Percentiles rank a stretch among this genome's conserved stretches.
phyloP scores from a whole-genome alignment of 2,329 filamentous ascomycete genomes.

The Hypoxylon sp. region DNA sequence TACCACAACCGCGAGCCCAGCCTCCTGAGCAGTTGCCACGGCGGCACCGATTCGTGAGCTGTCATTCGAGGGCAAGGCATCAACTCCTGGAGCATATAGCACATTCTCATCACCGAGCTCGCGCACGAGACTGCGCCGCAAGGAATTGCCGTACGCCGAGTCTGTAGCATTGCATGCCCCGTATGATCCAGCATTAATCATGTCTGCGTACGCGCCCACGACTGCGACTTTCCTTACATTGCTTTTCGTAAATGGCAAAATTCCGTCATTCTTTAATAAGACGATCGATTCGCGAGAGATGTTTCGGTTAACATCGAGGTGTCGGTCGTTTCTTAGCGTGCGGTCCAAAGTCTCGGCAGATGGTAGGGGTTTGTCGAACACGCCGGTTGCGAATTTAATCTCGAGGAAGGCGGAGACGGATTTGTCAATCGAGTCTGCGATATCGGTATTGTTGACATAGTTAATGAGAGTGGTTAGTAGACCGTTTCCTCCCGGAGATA shows the following conservation, averaged over 20 bases:
- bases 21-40: slow-evolving; percentile 50
- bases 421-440: slow-evolving; percentile 49
- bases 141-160: slow-evolving; percentile 41
- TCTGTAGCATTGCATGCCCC: slow-evolving; percentile 43
- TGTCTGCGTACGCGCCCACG: slow-evolving; percentile 40
- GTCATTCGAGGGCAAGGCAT: slow-evolving; percentile 41
- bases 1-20: slow-evolving; percentile 52
- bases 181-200: slow-evolving; percentile 41
- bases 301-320: slow-evolving; percentile 43
- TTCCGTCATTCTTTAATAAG: slow-evolving; percentile 45
- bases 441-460: slow-evolving; percentile 44
- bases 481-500: slow-evolving; percentile 48
- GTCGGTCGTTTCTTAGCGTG: slow-evolving; percentile 27
- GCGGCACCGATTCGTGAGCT: slow-evolving; percentile 37
- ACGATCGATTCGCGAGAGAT: slow-evolving; percentile 46
- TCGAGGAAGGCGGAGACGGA: slow-evolving; percentile 49
- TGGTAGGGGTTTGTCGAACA: slow-evolving; percentile 40
- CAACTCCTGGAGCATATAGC: slow-evolving; percentile 38
- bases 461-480: slow-evolving; percentile 47
- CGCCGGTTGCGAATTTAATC: slow-evolving; percentile 53
- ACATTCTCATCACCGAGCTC: slow-evolving; percentile 46
- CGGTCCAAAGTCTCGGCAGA: slow-evolving; percentile 36
- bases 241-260: slow-evolving; percentile 25
- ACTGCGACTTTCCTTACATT: slow-evolving; percentile 38
- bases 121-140: slow-evolving; percentile 43